Evolutionary conservation across 73 alveolate species (phyloP), one percentile per base, ranked within the genome.

Genomic region (Paramecium tetraurelia): DNA sequence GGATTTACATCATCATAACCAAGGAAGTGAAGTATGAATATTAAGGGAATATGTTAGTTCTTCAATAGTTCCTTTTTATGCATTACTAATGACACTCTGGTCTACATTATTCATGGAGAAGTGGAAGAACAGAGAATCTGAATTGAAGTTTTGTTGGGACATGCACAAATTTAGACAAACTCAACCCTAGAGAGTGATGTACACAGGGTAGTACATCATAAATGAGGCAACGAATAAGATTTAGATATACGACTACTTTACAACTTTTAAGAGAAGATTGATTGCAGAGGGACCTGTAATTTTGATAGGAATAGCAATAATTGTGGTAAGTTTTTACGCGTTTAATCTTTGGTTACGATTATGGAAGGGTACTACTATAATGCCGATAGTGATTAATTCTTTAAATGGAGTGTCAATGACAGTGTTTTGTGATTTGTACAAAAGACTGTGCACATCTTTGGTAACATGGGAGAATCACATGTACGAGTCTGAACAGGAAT

Each of bases 41-140:
- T 12, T 33, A 63, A 31, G 12, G 10, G 29, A 63, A 31, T 31
- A 59, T 27, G 14, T 33, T 21, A 75, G 59, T 75, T 75, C 87
- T 38, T 38, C 87, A 16, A 75, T 75, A 16, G 87, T 75, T 35
- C 87, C 87, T 7, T 75, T 75, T 38, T 75, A 75, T 6, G 58
- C 87, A 75, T 38, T 75, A 12, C 21, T 75, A 2, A 75, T 75
- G 87, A 38, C 59, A 75, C 22, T 75, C 3, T 75, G 87, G 87
- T 75, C 87, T 4, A 75, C 87, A 12, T 18, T 75, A 75, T 75
- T 75, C 38, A 75, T 75, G 87, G 87, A 75, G 40, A 75, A 75
- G n/a, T 75, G 87, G 87, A 75, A 75, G 10, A 75, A 75, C 38
- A 75, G 87, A 20, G 87, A 75, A 33, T 75, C 87, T 22, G 87